These are phyloP conservation scores for Diaporthe sp. DNA, from an alignment of 2,329 filamentous ascomycete genomes.

Conservation along the genomic window DNA sequence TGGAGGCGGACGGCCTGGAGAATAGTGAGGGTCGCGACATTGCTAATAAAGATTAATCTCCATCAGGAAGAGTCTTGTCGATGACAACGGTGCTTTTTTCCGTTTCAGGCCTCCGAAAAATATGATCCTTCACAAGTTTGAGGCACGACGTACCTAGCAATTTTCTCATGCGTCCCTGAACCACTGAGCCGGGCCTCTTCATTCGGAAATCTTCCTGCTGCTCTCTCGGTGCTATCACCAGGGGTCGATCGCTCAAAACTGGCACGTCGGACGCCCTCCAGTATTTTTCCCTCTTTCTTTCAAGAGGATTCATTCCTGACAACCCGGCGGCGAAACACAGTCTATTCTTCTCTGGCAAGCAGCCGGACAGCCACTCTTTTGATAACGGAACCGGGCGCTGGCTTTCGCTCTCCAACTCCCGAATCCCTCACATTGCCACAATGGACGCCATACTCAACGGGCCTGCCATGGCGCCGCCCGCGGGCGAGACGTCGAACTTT, in stretches of 20 bases:
- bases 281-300: neutral
- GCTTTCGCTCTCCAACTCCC: neutral
- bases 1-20: neutral
- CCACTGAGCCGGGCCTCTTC: slow-evolving; percentile 5
- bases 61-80: slow-evolving; percentile 11
- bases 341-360: slow-evolving; percentile 10
- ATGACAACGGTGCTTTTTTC: slow-evolving; percentile 2
- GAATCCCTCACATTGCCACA: neutral
- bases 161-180: slow-evolving; percentile 15
- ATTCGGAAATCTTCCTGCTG: slow-evolving; percentile 21
- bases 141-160: slow-evolving; percentile 1
- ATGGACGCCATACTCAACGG: slow-evolving; percentile 23
- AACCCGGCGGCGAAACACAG: neutral
- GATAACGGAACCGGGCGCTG: neutral
- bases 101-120: slow-evolving; percentile 15
- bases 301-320: slow-evolving; percentile 5
- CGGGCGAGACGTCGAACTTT: slow-evolving; percentile 29
- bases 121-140: slow-evolving; percentile 12
- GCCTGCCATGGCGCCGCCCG: slow-evolving; percentile 35
- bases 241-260: slow-evolving; percentile 13
- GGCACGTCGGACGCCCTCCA: neutral
- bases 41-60: slow-evolving; percentile 20
- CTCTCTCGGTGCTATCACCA: neutral
- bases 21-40: neutral
- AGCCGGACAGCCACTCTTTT: neutral